These are phyloP conservation scores for Phragmites australis DNA, from an alignment of 176 grass and related monocot species.

Conservation along the genomic window DNA sequence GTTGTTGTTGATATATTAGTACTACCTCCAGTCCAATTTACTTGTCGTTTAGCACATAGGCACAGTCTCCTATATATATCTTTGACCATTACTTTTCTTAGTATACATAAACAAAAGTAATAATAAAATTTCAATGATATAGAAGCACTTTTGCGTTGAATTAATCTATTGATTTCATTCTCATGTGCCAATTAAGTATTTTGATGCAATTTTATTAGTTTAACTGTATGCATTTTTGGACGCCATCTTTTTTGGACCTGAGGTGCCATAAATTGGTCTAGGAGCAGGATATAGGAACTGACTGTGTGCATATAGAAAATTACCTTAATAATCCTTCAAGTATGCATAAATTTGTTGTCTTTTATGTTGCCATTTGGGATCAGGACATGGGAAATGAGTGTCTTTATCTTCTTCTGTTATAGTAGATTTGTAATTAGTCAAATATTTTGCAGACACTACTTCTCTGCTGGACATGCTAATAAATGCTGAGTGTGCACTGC, in stretches of 20 bases:
- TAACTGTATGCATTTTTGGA: not conserved
- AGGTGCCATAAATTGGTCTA: constrained; percentile 17
- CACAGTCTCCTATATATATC: not conserved
- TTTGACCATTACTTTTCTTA: not conserved
- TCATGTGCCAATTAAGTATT: not conserved
- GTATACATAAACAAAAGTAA: not conserved
- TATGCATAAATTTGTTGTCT: not conserved
- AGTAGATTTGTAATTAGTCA: constrained; percentile 25
- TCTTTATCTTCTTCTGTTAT: constrained; percentile 14
- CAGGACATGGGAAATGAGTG: constrained; percentile 8
- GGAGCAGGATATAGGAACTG: not conserved
- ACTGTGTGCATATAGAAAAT: not conserved
- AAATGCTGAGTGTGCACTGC: constrained; percentile 85
- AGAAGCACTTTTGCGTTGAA: not conserved
- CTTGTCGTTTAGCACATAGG: not conserved
- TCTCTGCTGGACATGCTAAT: constrained; percentile 83
- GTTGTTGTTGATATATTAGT: not conserved
- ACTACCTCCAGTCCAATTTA: not conserved
- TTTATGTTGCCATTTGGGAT: constrained; percentile 2
- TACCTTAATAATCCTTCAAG: not conserved
- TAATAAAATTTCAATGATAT: not conserved
- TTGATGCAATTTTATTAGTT: not conserved
- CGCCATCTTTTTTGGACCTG: not conserved
- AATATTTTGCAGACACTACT: constrained; percentile 67
- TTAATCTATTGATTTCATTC: not conserved